A percentile compares a stretch with the other conserved stretches of the same genome.
phyloP scores from a whole-genome alignment of 305 asterid genomes.

The Nicotiana rustica region DNA sequence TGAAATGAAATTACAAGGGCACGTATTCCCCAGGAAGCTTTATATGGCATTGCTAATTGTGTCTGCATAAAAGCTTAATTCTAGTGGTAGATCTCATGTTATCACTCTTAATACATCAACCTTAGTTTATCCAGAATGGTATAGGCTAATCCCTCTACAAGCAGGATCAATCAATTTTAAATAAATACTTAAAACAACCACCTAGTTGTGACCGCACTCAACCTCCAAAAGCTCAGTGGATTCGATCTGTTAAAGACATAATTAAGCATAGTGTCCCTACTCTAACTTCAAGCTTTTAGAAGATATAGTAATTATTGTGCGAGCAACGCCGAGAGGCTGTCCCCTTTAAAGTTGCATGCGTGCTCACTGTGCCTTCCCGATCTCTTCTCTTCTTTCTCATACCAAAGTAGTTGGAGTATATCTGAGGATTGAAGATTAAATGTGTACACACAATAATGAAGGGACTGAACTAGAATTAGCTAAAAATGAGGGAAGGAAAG shows the following conservation, averaged over 20 bases:
- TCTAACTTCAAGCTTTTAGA: background rate
- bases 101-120: background rate
- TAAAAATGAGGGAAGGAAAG: background rate
- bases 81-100: background rate
- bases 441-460: background rate
- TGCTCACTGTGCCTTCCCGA: background rate
- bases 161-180: background rate
- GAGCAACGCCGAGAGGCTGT: background rate
- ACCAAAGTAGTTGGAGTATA: background rate
- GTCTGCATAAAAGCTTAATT: background rate
- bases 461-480: background rate
- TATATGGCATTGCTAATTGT: background rate
- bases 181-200: background rate
- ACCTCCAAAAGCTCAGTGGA: background rate
- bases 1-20: background rate
- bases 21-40: conserved; percentile 10
- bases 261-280: background rate
- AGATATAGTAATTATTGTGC: background rate
- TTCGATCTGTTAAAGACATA: background rate
- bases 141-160: background rate
- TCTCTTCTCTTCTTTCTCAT: background rate
- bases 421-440: background rate
- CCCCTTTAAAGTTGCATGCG: background rate
- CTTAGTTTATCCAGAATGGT: background rate
- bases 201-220: background rate